Percentiles rank a stretch among this genome's conserved stretches.
phyloP scores from a whole-genome alignment of 371 early-diverging fungal genomes.

The Fennellomyces sp. region DNA sequence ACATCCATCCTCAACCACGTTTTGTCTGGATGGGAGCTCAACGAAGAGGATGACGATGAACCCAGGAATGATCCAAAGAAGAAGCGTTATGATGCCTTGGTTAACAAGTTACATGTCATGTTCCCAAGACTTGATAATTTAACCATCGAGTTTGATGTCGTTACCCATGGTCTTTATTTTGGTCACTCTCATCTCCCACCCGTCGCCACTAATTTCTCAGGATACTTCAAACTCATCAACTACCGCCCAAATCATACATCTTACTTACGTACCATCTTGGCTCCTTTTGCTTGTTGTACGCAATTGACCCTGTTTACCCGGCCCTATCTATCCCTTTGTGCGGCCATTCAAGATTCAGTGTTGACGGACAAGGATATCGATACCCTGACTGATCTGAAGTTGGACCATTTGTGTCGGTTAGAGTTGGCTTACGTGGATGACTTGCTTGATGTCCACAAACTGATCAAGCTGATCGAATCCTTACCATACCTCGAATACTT shows the following conservation, averaged over 20 bases:
- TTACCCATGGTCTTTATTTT: neutral
- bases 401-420: constrained; percentile 8
- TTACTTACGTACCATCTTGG: constrained; percentile 13
- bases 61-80: neutral
- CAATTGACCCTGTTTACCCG: constrained; percentile 16
- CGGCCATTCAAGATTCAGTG: constrained; percentile 30
- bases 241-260: constrained; percentile 21
- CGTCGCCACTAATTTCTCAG: constrained; percentile 8
- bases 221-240: constrained; percentile 17
- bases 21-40: constrained; percentile 7
- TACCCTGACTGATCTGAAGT: constrained; percentile 9
- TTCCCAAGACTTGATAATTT: constrained; percentile 19
- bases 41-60: neutral
- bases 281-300: constrained; percentile 17
- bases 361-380: constrained; percentile 21
- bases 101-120: neutral
- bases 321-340: constrained; percentile 27
- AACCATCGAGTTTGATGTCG: constrained; percentile 5
- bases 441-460: constrained; percentile 5
- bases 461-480: constrained; percentile 7
- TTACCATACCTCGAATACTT: constrained; percentile 15
- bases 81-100: constrained; percentile 10
- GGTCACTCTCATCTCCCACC: neutral
- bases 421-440: constrained; percentile 24
- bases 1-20: constrained; percentile 22